Evolutionary conservation across 1,284 basidiomycete genomes (phyloP).

Genomic region (Trichosporon coremiiforme): DNA sequence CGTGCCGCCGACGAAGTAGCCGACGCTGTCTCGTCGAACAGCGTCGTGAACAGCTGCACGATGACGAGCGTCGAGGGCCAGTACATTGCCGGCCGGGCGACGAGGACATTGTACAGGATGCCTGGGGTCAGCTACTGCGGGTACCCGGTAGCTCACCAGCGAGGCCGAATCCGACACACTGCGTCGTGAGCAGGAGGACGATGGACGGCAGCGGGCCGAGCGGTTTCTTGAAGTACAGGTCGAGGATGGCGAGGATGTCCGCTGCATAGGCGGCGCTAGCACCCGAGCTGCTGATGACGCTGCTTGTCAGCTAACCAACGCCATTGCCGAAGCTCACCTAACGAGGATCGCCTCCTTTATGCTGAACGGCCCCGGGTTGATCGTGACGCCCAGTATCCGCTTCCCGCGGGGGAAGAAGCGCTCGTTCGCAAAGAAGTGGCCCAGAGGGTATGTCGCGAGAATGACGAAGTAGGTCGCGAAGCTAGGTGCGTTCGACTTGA

Average conservation of each 20-base stretch:
- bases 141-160: constrained; percentile 50
- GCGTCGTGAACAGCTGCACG: constrained; percentile 60
- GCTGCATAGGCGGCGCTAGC: constrained; percentile 56
- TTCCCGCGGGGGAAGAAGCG: constrained; percentile 38
- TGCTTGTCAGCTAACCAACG: constrained; percentile 35
- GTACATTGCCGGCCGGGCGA: constrained; percentile 53
- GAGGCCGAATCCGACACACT: constrained; percentile 62
- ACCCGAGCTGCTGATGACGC: constrained; percentile 59
- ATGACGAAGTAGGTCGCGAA: constrained; percentile 63
- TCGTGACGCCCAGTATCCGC: constrained; percentile 47
- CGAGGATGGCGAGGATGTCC: constrained; percentile 58
- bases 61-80: constrained; percentile 60
- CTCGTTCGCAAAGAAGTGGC: constrained; percentile 53
- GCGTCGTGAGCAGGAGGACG: constrained; percentile 62
- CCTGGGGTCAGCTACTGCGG: constrained; percentile 33
- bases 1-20: constrained; percentile 32
- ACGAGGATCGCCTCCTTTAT: constrained; percentile 57
- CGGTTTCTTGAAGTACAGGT: constrained; percentile 56
- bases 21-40: constrained; percentile 49
- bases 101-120: constrained; percentile 55
- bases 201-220: constrained; percentile 56
- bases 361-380: constrained; percentile 60
- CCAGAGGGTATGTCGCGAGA: constrained; percentile 59
- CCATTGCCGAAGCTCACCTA: constrained; percentile 36
- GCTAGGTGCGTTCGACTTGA: constrained; percentile 59